Evolutionary conservation across 345 rosid genomes (phyloP), one percentile per base, ranked within the genome.

Genomic region (Gossypium sturtianum): DNA sequence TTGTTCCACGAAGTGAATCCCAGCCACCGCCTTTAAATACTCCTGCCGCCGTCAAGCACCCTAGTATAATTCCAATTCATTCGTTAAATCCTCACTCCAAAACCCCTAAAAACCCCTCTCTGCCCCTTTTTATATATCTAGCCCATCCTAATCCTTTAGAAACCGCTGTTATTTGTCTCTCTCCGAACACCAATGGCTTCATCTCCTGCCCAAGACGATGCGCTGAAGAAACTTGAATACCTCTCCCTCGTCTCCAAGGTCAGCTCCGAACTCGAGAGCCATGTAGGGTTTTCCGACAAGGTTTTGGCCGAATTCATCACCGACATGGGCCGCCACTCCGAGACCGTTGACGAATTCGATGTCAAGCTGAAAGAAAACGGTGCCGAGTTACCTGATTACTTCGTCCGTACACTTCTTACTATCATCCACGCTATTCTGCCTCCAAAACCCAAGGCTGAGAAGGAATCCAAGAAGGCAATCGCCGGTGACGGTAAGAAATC

Each of bases 321-420:
- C 79, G 94, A 94, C 66, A 64, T 88, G 73, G 94, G 94, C 47
- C 87, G 84, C 8, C 67, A 69, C 19, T 88, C 93, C 44, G 84
- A 80, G 66, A 83, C 90, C 3, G 91, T 89, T 3, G 97, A 88
- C 12, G 93, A 91, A 60, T 91, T 94, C 73, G 93, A 92, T 72
- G 57, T 83, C 70, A 86, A 85, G 80, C 78, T 94, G 62, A 93
- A 91, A 87, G 82, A 86, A 41, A 82, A 83, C 43, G 98, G 93
- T 0, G 97, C 97, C 2, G 97, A 92, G 75, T 82, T 94, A 87
- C 97, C 98, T 0, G 98, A 94, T 78, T 94, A 91, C 78, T 90
- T 94, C 73, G 97, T 91, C 1, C 89, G 89, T 0, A 92, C 98
- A 0, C 83, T 94, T 29, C 78, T 92, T 12, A 88, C 88, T 7